Evolutionary conservation across 129 eudicot species (phyloP).

Genomic region (Oenanthe sinensis): DNA sequence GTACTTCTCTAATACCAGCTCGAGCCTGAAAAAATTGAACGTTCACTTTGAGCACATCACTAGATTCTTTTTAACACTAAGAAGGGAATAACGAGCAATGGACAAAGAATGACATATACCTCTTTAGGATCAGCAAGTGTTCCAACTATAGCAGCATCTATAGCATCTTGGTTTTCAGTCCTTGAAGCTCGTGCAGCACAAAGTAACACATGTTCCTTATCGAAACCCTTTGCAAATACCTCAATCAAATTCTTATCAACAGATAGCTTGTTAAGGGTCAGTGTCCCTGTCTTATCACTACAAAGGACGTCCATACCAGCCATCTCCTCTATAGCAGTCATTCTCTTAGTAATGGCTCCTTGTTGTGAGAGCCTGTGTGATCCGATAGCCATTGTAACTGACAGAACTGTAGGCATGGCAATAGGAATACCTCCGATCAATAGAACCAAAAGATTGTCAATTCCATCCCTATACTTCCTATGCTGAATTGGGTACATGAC

Average conservation of each 20-base stretch:
- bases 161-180: slow-evolving; percentile 79
- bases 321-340: slow-evolving; percentile 92
- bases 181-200: slow-evolving; percentile 84
- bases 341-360: slow-evolving; percentile 87
- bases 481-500: slow-evolving; percentile 91
- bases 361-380: slow-evolving; percentile 85
- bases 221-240: slow-evolving; percentile 67
- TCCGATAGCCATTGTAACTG: slow-evolving; percentile 90
- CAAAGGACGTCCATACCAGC: slow-evolving; percentile 93
- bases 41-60: not conserved
- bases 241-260: slow-evolving; percentile 73
- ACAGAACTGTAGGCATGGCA: slow-evolving; percentile 86
- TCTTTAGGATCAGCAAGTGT: slow-evolving; percentile 88
- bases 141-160: slow-evolving; percentile 84
- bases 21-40: slow-evolving; percentile 38
- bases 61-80: not conserved
- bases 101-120: slow-evolving; percentile 21
- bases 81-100: not conserved
- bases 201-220: slow-evolving; percentile 65
- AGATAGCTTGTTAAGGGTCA: slow-evolving; percentile 65
- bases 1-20: slow-evolving; percentile 74
- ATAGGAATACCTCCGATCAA: slow-evolving; percentile 91
- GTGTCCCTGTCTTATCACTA: slow-evolving; percentile 85
- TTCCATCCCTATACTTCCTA: slow-evolving; percentile 61
- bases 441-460: slow-evolving; percentile 68